A percentile compares a stretch with the other conserved stretches of the same genome.
Evolutionary conservation across 192 early-diverging fungal genomes (phyloP).

Genomic region (Chytriomyces hyalinus): DNA sequence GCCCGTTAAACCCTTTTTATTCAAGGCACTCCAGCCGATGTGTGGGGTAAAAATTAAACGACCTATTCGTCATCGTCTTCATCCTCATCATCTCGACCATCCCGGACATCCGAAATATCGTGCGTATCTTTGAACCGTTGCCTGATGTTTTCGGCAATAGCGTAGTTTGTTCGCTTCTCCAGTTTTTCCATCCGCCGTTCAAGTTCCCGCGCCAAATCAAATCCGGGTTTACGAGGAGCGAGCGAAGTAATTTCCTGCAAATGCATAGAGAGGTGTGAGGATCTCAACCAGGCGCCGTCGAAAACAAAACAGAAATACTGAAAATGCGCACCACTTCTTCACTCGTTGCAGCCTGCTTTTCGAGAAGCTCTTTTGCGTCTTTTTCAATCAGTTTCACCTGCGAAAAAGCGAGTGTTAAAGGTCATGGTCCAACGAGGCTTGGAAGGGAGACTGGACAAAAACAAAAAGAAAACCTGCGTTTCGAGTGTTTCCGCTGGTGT

Average conservation of each 20-base stretch:
- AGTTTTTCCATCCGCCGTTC: conserved; percentile 33
- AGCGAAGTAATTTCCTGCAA: conserved; percentile 28
- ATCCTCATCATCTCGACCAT: conserved; percentile 15
- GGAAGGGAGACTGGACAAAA: neutral
- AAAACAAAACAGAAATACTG: neutral
- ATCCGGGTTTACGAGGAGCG: conserved; percentile 37
- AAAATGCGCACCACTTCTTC: conserved; percentile 17
- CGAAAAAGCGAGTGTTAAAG: neutral
- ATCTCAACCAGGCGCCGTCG: neutral
- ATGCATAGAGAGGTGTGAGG: neutral
- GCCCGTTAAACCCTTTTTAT: too few relatives aligned
- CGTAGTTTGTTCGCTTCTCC: conserved; percentile 36
- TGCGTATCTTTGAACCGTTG: conserved; percentile 37
- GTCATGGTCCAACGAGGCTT: neutral
- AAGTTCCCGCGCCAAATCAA: conserved; percentile 36
- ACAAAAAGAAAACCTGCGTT: neutral
- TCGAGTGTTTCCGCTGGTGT: conserved; percentile 14
- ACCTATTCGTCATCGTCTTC: conserved; percentile 7
- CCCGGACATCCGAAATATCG: conserved; percentile 28
- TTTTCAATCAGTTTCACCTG: conserved; percentile 26
- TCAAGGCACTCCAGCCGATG: too few relatives aligned
- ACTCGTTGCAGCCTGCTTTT: conserved; percentile 17
- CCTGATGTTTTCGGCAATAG: conserved; percentile 37
- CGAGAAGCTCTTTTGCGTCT: conserved; percentile 28
- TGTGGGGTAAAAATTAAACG: neutral